Evolutionary conservation across 805 yeast genomes (phyloP), one percentile per base, ranked within the genome.

Genomic region (Ogataea nonfermentans): DNA sequence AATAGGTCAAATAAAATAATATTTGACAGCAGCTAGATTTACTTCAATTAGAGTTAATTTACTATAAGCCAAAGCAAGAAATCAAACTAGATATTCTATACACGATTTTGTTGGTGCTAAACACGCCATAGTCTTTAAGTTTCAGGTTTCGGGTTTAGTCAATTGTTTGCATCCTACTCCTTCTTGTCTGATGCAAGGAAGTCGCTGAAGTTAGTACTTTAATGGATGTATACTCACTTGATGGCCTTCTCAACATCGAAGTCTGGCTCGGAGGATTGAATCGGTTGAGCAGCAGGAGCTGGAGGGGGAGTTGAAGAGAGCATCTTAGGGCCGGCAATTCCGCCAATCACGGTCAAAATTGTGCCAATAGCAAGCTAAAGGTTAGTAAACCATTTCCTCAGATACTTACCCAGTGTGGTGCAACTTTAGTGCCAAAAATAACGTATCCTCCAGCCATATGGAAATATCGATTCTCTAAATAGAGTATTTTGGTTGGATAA

Each of bases 401-500:
- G 20, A 15, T 20, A 69, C 76, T 25, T 66, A 74, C 79, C 59
- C 78, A 84, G 70, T 88, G 90, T 48, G 97, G 76, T 56, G 78
- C 88, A 55, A 89, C 80, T 50, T 83, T 69, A 68, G 77, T 85
- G 49, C 98, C 98, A 56, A 88, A 71, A 58, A 90, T 84, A 51
- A 70, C 71, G 76, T 90, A 90, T 62, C 86, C 81, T 57, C 84
- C 78, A 68, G 85, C 91, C 95, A 87, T 88, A 22, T 37, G 36
- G 41, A 37, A 31, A 37, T 37, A 37, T 37, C 41, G 41, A 26
- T 37, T 31, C 24, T 20, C 28, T 27, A 37, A 37, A 37, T 32
- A 28, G 41, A 37, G 32, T 37, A 32, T 32, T 37, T 37, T 37
- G 41, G 41, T 37, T 37, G 41, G 41, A n/a, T 27, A 29, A 19